Base-by-base conservation (phyloP, 768 basidiomycete genomes). In the Lactarius vividus region DNA sequence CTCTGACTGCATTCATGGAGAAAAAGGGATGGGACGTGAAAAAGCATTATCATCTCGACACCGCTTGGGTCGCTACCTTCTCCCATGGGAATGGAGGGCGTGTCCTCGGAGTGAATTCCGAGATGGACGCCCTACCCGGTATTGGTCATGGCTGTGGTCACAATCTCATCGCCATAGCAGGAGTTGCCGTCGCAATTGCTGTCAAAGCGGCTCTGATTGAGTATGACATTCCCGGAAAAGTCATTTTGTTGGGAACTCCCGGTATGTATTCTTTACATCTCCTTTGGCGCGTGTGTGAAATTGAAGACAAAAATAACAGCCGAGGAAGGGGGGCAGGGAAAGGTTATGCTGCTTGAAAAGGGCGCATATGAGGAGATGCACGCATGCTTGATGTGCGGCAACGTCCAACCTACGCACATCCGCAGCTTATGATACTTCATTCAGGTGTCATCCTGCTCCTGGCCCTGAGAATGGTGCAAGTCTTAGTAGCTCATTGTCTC, bases 361-460 rank as follows among this genome's bases (percentile, higher is more conserved):
- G 91, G 86, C 20, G 88, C 85, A 20, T 94, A 94, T 72, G 77
- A 88, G 59, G 88, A 81, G 8, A 91, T 94, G 86, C 87, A 85
- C 60, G 83, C 84, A 7, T 92, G 92, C 72, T 75, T 93, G 63
- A 92, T 92, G 92, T 87, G 66, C 26, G 80, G 72, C 3, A 3
- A 26, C 26, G 7, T 52, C 60, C 16, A 20, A 16, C 42, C 3
- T 29, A 15, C 44, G 42, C 8, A 13, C 23, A 39, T 20, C 46
- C 20, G 5, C 26, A 60, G 55, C 31, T 55, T 8, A 15, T 33
- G 56, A 62, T 35, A 11, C 23, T 3, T 46, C 29, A 52, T 44
- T 1, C 56, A 91, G 91, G 88, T 92, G 88, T 69, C 91, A 92
- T 69, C 90, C 92, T 18, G 89, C 88, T 46, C 87, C 91, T 20